Conservation (phyloP, 2,329 filamentous ascomycete genomes). For the Xylaria multiplex region DNA sequence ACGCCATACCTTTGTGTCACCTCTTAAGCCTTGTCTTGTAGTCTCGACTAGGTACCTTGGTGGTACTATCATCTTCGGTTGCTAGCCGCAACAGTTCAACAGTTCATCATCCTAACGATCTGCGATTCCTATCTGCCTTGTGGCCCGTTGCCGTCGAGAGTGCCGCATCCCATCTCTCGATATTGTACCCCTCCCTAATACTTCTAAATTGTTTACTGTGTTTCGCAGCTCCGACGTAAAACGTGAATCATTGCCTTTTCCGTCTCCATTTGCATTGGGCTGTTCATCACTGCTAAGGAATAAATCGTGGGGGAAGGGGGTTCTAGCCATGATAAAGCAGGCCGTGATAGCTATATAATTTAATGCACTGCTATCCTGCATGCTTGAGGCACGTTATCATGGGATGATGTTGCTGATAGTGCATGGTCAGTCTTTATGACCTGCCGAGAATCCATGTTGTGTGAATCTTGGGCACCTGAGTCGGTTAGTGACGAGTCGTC, state of each 20-base stretch:
- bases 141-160: not conserved
- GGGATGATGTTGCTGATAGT: slow-evolving; percentile 26
- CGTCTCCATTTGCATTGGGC: slow-evolving; percentile 28
- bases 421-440: not conserved
- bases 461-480: slow-evolving; percentile 19
- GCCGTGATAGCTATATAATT: slow-evolving; percentile 15
- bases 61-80: not conserved
- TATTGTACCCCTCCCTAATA: not conserved
- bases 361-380: slow-evolving; percentile 21
- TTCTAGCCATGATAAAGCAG: slow-evolving; percentile 25
- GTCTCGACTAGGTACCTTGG: too few relatives aligned
- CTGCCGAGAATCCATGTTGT: slow-evolving; percentile 28
- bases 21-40: slow-evolving; percentile 22
- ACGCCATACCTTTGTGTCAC: slow-evolving; percentile 16
- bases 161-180: not conserved
- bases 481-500: slow-evolving; percentile 13
- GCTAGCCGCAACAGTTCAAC: not conserved
- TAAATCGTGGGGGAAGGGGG: slow-evolving; percentile 27
- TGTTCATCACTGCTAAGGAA: slow-evolving; percentile 14
- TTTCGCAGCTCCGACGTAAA: slow-evolving; percentile 21
- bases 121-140: too few relatives aligned
- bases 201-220: slow-evolving; percentile 3
- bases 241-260: slow-evolving; percentile 35
- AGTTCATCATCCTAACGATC: too few relatives aligned
- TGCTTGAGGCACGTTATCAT: slow-evolving; percentile 22